Percentiles rank a stretch among this genome's conserved stretches.
Conservation (phyloP, 768 basidiomycete genomes). For the Amanita jacksonii region DNA sequence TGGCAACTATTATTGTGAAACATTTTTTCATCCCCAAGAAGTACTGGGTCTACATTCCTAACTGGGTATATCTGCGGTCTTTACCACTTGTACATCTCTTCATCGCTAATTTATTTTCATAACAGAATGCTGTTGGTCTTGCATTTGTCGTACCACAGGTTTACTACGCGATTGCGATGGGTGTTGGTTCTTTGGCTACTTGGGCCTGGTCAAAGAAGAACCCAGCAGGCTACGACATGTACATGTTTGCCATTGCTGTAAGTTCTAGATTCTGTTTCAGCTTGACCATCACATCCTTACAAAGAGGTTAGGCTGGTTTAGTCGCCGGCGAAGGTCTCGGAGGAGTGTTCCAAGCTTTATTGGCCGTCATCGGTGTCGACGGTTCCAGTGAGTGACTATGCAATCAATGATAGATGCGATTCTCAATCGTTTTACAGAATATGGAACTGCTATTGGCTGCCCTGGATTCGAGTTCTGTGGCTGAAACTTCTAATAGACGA, state of each 20-base stretch:
- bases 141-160: constrained; percentile 45
- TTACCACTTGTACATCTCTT: background rate
- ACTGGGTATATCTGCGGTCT: constrained; percentile 27
- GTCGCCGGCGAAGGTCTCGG: constrained; percentile 54
- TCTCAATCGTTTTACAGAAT: constrained; percentile 21
- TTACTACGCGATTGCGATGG: constrained; percentile 44
- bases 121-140: constrained; percentile 38
- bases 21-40: constrained; percentile 31
- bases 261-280: constrained; percentile 5
- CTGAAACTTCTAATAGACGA: too few species aligned
- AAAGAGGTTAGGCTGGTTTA: constrained; percentile 28
- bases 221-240: constrained; percentile 41
- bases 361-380: constrained; percentile 42
- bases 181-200: constrained; percentile 36
- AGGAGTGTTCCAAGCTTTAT: constrained; percentile 49
- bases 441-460: constrained; percentile 44
- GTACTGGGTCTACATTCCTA: constrained; percentile 40
- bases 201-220: constrained; percentile 38
- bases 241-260: constrained; percentile 47
- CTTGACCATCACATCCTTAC: background rate
- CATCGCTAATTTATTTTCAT: background rate
- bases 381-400: constrained; percentile 29
- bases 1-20: constrained; percentile 35
- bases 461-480: constrained; percentile 45
- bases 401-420: background rate